Evolutionary conservation across 2,329 filamentous ascomycete species (phyloP), one percentile per base, ranked within the genome.

Genomic region (Lecanicillium sp.): DNA sequence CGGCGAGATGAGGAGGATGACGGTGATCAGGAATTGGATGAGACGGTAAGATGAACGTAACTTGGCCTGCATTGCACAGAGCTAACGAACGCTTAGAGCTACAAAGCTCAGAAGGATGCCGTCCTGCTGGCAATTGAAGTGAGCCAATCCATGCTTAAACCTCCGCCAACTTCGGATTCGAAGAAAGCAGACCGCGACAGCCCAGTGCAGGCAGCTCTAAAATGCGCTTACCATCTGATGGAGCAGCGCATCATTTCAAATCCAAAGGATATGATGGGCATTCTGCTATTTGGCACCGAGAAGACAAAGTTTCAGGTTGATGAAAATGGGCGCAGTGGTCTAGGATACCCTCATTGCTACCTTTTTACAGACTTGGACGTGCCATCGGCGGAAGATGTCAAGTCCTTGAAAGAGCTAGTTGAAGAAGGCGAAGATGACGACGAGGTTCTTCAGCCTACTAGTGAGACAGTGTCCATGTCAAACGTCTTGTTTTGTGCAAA

Each of bases 181-280:
- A 94, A 85, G 62, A 90, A 88, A 58, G 76, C 79, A 31, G 83
- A 85, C 47, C 78, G 70, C 41, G 85, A 90, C 52, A 89, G 84
- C 32, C 80, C 90, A 4, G 71, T 87, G 1, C 73, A 82, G 37
- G 89, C 90, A 13, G 89, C 92, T 4, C 64, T 98, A 35, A 95
- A 95, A 70, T 95, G 87, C 52, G 92, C 90, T 42, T 94, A 94
- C 54, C 79, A 87, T 54, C 70, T 98, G 38, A 95, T 98, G 86
- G 87, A 96, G 63, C 90, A 96, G 64, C 86, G 92, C 51, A 96
- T 98, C 60, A 96, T 98, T 51, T 90, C 90, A 4, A 90, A 89
- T 45, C 92, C 92, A 2, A 89, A 83, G 54, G 92, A 98, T 45
- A 94, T 95, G 85, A 95, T 98, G 75, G 89, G 90, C 2, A 83